Evolutionary conservation across 768 basidiomycete species (phyloP).

Genomic region (Lentinula detonsa): DNA sequence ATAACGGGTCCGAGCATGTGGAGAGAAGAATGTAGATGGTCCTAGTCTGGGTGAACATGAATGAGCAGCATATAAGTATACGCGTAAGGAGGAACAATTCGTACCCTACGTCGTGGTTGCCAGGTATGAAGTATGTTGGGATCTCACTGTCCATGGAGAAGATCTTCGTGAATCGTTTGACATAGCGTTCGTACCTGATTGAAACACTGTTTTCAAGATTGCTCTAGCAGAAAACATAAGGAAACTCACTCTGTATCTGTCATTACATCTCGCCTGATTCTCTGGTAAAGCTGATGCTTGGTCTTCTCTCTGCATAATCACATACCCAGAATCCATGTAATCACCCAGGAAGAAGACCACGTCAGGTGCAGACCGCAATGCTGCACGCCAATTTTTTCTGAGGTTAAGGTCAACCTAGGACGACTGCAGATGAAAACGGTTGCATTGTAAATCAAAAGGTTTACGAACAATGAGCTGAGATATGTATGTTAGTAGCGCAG

Average conservation of each 20-base stretch:
- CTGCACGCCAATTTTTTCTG: constrained; percentile 78
- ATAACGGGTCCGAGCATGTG: constrained; percentile 51
- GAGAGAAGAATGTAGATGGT: constrained; percentile 34
- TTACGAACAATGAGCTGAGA: constrained; percentile 40
- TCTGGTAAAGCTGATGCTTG: not conserved
- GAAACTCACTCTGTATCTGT: constrained; percentile 59
- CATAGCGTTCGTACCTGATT: constrained; percentile 70
- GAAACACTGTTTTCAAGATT: not conserved
- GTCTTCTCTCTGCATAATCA: not conserved
- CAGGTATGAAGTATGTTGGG: constrained; percentile 71
- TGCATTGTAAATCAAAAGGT: not conserved
- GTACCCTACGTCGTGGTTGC: constrained; percentile 88
- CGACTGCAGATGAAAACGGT: not conserved
- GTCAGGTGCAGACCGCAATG: constrained; percentile 56
- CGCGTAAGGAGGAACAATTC: constrained; percentile 6
- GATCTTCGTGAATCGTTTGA: constrained; percentile 60
- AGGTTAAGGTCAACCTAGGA: constrained; percentile 67
- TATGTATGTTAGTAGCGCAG: constrained; percentile 47
- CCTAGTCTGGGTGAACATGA: constrained; percentile 34
- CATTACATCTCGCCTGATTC: constrained; percentile 54
- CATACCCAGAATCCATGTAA: constrained; percentile 18
- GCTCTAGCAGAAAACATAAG: constrained; percentile 1
- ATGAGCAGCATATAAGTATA: constrained; percentile 6
- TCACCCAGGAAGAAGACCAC: constrained; percentile 70
- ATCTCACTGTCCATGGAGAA: constrained; percentile 45